Conservation (phyloP, 306 rosid species). For the Bauhinia variegata region DNA sequence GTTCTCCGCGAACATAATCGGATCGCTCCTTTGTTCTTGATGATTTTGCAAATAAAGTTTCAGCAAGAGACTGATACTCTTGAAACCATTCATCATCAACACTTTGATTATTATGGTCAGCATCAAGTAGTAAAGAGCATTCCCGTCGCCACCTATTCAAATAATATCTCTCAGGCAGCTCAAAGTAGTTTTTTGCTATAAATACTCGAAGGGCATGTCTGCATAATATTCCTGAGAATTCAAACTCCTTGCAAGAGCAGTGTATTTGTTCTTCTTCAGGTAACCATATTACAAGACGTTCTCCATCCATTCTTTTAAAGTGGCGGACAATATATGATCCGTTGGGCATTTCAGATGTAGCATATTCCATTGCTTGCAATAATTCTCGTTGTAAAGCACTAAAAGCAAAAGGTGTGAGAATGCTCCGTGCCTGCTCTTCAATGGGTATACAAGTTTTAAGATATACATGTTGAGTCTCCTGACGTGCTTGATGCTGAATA, state of each 20-base stretch:
- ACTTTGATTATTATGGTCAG: slow-evolving; percentile 45
- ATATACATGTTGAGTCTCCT: slow-evolving; percentile 64
- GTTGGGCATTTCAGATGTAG: slow-evolving; percentile 71
- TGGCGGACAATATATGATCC: slow-evolving; percentile 76
- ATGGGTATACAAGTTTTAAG: slow-evolving; percentile 79
- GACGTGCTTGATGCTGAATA: slow-evolving; percentile 60
- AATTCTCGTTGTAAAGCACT: slow-evolving; percentile 79
- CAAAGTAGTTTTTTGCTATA: slow-evolving; percentile 75
- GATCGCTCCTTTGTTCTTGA: slow-evolving; percentile 81
- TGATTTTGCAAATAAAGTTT: slow-evolving; percentile 76
- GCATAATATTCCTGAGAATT: slow-evolving; percentile 85
- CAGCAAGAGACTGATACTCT: slow-evolving; percentile 73
- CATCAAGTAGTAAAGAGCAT: slow-evolving; percentile 54
- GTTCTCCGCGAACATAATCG: slow-evolving; percentile 65
- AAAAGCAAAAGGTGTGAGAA: slow-evolving; percentile 85
- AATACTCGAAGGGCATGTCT: slow-evolving; percentile 79
- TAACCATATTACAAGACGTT: slow-evolving; percentile 72
- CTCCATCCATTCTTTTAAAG: slow-evolving; percentile 77
- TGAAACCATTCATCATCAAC: slow-evolving; percentile 71
- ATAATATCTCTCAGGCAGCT: slow-evolving; percentile 82
- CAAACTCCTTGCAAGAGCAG: slow-evolving; percentile 96
- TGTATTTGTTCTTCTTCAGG: slow-evolving; percentile 76
- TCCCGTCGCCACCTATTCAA: slow-evolving; percentile 76
- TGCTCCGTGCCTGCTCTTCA: slow-evolving; percentile 80
- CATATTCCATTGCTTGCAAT: slow-evolving; percentile 77